These are phyloP conservation scores for Taphrina betulina DNA, from an alignment of 1,139 yeast species.

Conservation along the genomic window DNA sequence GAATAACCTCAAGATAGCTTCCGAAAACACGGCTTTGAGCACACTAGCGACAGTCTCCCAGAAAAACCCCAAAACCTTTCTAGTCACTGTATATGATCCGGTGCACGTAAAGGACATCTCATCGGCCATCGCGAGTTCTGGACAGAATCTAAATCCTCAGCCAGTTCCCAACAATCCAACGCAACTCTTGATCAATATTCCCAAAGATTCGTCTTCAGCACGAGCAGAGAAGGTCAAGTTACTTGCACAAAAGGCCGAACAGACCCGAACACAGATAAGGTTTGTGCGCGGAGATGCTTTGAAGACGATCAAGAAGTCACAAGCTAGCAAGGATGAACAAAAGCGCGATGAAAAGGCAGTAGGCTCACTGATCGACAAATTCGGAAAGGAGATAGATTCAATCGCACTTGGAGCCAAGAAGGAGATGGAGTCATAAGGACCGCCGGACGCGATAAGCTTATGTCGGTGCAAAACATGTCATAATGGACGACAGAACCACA, in stretches of 20 bases:
- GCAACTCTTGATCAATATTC: slow-evolving; percentile 18
- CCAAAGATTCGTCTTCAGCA: not conserved
- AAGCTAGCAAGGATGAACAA: not conserved
- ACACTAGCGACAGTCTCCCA: slow-evolving; percentile 15
- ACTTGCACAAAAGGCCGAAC: slow-evolving; percentile 1
- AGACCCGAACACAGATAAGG: slow-evolving; percentile 1
- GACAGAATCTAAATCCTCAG: slow-evolving; percentile 21
- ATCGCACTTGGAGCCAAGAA: not conserved
- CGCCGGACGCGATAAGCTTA: too few species aligned
- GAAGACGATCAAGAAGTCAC: slow-evolving; percentile 1
- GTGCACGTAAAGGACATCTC: slow-evolving; percentile 22
- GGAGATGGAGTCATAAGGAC: not conserved
- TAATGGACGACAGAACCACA: too few species aligned
- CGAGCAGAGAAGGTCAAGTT: not conserved
- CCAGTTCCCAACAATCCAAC: slow-evolving; percentile 23
- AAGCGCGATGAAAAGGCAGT: not conserved
- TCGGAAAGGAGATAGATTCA: slow-evolving; percentile 1
- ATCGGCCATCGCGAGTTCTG: slow-evolving; percentile 20
- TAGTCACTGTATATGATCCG: slow-evolving; percentile 28
- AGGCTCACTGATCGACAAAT: not conserved
- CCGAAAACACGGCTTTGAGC: slow-evolving; percentile 1
- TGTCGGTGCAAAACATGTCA: too few species aligned
- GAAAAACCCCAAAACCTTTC: slow-evolving; percentile 13
- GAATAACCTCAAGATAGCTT: slow-evolving; percentile 5
- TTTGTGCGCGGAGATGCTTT: slow-evolving; percentile 9